Base-by-base conservation (phyloP, 768 basidiomycete species). In the Chalciporus pseudorubinellus region DNA sequence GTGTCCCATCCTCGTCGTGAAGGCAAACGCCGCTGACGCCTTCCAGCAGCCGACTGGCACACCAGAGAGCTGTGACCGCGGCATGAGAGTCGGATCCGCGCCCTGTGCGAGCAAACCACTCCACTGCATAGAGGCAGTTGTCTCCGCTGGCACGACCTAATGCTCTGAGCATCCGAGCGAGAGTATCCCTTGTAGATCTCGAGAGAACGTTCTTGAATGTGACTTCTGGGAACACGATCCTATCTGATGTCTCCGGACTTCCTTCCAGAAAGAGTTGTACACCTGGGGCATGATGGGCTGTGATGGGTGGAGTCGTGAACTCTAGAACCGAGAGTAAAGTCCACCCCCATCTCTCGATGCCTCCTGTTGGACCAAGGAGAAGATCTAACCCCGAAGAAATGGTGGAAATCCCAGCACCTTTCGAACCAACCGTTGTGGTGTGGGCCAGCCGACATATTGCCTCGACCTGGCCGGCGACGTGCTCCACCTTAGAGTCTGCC, bases 331-430 rank as follows among this genome's bases (percentile, higher is more conserved):
- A 80, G 24, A 98, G 76, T 4, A 99, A 63, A 43, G 81, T 80
- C 87, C 89, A 93, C 4, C 92, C 90, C 95, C 94, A 98, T 66
- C 85, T 85, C 60, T 97, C 92, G 16, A 97, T 82, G 0, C 89
- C 86, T 6, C 92, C 92, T 0, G 73, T 78, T 1, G 92, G 87
- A 4, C 93, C 93, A 1, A 95, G 76, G 6, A 93, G 74, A 48
- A 78, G 79, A 8, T 77, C 80, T 3, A 91, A 72, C 33, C 74
- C 75, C 14, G 72, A 66, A 13, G 79, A 74, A 29, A 89, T 74
- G n/a, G 77, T 59, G 2, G 72, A 61, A 24, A 78, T 59, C 13
- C 71, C 63, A 29, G 47, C 39, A n/a, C 36, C 24, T 49, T 57
- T 59, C 2, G 59, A 48, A 21, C 44, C 10, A 7, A 55, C 34